These are phyloP conservation scores for Boletus albobrunnescens DNA, from an alignment of 1,284 basidiomycete species.

Conservation along the genomic window DNA sequence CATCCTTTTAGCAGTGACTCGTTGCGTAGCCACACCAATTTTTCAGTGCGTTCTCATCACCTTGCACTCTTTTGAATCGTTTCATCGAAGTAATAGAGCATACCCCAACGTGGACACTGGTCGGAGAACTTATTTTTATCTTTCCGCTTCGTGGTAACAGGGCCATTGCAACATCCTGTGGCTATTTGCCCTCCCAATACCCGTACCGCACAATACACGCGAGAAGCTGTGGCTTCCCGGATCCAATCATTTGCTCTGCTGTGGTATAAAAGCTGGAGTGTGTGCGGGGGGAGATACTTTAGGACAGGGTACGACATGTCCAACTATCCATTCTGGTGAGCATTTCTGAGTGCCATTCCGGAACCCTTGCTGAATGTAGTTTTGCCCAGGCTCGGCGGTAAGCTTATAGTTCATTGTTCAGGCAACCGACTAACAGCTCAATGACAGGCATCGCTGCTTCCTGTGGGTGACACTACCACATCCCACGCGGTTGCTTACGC, in stretches of 20 bases:
- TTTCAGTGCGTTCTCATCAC: slow-evolving; percentile 1
- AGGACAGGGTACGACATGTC: slow-evolving; percentile 23
- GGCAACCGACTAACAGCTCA: neutral
- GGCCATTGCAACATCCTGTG: slow-evolving; percentile 12
- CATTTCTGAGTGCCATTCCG: neutral
- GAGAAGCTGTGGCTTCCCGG: slow-evolving; percentile 8
- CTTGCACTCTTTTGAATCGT: neutral
- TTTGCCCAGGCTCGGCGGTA: slow-evolving; percentile 66
- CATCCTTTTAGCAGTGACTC: neutral
- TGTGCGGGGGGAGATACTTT: neutral
- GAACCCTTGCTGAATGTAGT: slow-evolving; percentile 5
- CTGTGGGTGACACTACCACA: slow-evolving; percentile 44
- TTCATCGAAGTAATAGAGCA: slow-evolving; percentile 4
- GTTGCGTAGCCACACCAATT: slow-evolving; percentile 18
- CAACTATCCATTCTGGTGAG: slow-evolving; percentile 62
- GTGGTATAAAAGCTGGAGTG: slow-evolving; percentile 20
- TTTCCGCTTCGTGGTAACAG: slow-evolving; percentile 1
- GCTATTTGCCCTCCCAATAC: slow-evolving; percentile 15
- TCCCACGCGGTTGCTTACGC: slow-evolving; percentile 1
- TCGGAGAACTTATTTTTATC: slow-evolving; percentile 3
- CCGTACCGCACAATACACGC: slow-evolving; percentile 2
- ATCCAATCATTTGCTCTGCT: neutral
- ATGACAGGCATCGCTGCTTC: slow-evolving; percentile 68
- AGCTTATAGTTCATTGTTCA: slow-evolving; percentile 19
- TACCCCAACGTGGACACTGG: neutral